A percentile compares a stretch with the other conserved stretches of the same genome.
These are phyloP conservation scores for Tubosaeta sp. DNA, from an alignment of 768 basidiomycete species.

Conservation along the genomic window DNA sequence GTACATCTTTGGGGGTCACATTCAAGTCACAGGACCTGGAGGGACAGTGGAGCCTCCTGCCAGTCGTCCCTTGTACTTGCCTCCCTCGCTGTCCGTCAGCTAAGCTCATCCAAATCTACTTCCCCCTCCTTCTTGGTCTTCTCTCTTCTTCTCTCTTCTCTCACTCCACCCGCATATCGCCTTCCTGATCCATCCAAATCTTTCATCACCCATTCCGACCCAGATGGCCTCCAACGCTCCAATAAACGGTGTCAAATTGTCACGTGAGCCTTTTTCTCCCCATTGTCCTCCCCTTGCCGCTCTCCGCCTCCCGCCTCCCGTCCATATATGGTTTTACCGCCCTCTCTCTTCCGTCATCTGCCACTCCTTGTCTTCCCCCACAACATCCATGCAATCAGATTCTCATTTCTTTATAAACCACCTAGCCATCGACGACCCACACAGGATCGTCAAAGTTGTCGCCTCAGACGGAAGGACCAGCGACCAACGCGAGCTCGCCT, in stretches of 20 bases:
- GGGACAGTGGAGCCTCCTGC: constrained; percentile 10
- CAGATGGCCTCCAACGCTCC: constrained; percentile 73
- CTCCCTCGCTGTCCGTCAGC: constrained; percentile 7
- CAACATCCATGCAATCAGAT: constrained; percentile 25
- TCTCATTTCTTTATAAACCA: constrained; percentile 23
- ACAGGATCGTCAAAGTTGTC: constrained; percentile 90
- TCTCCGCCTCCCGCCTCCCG: constrained; percentile 12
- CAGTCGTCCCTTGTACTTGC: constrained; percentile 20
- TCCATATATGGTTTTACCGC: constrained; percentile 29
- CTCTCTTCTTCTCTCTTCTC: neutral
- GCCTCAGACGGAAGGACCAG: constrained; percentile 94
- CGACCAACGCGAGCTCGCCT: constrained; percentile 81
- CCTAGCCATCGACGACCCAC: constrained; percentile 90
- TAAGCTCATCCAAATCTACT: neutral
- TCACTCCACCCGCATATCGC: constrained; percentile 9
- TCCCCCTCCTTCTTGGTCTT: neutral
- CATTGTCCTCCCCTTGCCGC: constrained; percentile 13
- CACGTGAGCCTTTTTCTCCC: constrained; percentile 51
- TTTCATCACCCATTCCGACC: constrained; percentile 6
- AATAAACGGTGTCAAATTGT: constrained; percentile 86
- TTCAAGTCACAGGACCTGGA: constrained; percentile 22
- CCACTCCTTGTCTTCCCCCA: constrained; percentile 29
- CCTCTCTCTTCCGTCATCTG: constrained; percentile 20
- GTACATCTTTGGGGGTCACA: constrained; percentile 33
- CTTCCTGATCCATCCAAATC: constrained; percentile 12